These are phyloP conservation scores for Fusarium algeriense DNA, from an alignment of 2,329 filamentous ascomycete genomes.

Conservation along the genomic window DNA sequence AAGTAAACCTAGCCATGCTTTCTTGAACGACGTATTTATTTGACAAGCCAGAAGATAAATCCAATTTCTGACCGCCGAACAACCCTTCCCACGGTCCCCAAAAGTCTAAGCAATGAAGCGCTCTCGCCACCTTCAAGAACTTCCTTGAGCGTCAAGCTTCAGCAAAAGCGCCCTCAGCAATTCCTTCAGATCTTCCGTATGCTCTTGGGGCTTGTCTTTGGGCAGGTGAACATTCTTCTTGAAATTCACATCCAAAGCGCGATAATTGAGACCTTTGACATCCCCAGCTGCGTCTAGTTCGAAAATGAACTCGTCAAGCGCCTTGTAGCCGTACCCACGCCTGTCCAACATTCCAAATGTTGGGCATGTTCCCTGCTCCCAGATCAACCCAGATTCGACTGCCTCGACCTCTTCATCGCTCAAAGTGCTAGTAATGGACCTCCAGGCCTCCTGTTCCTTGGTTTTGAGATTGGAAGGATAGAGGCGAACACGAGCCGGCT, in stretches of 20 bases:
- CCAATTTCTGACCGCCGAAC: too few relatives aligned
- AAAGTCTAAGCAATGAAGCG: too few relatives aligned
- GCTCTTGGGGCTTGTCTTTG: background rate
- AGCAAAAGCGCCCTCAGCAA: background rate
- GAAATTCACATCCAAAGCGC: background rate
- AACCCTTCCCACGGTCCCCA: too few relatives aligned
- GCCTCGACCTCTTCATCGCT: background rate
- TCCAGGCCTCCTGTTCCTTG: background rate
- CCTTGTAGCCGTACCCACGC: background rate
- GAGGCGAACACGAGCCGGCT: too few relatives aligned
- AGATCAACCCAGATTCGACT: background rate
- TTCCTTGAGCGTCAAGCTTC: too few relatives aligned
- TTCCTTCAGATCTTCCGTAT: background rate
- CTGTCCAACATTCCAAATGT: background rate
- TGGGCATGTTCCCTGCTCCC: background rate
- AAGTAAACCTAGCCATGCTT: too few relatives aligned
- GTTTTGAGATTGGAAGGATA: background rate
- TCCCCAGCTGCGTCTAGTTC: background rate
- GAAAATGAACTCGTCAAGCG: background rate
- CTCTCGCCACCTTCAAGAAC: too few relatives aligned
- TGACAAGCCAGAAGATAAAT: too few relatives aligned
- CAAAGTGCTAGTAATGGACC: background rate
- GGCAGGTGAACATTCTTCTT: too few relatives aligned
- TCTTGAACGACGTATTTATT: too few relatives aligned
- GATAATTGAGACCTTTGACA: background rate